Conservation (phyloP, 108 stramenopile genomes). For the Mediolabrus comicus region DNA sequence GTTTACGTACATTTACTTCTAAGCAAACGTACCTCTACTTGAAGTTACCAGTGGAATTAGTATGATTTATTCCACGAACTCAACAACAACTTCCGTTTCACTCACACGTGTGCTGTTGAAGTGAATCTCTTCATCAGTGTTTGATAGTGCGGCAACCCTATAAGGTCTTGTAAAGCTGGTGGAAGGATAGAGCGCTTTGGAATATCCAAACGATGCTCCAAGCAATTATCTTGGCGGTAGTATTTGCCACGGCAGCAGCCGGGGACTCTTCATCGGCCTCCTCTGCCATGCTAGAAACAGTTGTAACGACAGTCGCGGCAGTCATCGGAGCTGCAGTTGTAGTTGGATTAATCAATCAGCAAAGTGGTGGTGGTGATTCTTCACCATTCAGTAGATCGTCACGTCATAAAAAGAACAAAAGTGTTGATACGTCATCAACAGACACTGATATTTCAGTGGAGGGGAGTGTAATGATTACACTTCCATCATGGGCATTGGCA, state of each 20-base stretch:
- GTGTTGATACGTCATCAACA: not conserved
- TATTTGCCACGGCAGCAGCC: not conserved
- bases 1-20: no score
- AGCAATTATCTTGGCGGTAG: not conserved
- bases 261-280: not conserved
- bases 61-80: no score
- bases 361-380: not conserved
- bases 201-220: not conserved
- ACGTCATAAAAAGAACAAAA: not conserved
- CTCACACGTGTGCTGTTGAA: no score
- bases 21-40: no score
- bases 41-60: no score
- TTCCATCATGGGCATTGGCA: conserved; percentile 65
- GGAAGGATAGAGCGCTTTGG: not conserved
- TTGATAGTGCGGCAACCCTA: no score
- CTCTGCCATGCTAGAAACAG: not conserved
- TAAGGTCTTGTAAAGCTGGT: no score
- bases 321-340: not conserved
- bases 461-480: conserved; percentile 49
- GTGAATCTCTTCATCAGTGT: no score
- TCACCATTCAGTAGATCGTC: not conserved
- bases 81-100: no score
- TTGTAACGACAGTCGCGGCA: not conserved
- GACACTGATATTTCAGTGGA: conserved; percentile 23
- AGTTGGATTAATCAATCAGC: not conserved